These are phyloP conservation scores for Chlorella sp. DNA, from an alignment of 139 green algal species.

Conservation along the genomic window DNA sequence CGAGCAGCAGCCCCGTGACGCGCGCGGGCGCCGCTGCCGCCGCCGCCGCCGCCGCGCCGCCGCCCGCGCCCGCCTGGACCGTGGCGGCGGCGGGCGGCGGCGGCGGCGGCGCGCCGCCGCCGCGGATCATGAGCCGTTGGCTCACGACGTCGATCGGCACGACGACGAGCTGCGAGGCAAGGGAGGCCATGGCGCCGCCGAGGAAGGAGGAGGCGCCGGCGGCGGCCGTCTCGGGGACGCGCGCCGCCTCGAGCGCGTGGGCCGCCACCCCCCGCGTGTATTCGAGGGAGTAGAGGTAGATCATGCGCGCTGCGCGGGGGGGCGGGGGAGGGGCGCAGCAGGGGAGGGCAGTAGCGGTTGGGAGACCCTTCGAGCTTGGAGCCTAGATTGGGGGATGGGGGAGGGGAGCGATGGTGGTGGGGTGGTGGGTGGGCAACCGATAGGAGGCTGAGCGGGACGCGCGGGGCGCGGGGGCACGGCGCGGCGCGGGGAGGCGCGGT, in stretches of 20 bases:
- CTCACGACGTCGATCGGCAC: slow-evolving; percentile 92
- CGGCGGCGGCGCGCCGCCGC: background rate
- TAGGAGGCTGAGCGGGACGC: too few species aligned
- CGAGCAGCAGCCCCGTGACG: slow-evolving; percentile 64
- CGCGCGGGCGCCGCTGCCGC: background rate
- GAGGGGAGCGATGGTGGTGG: too few species aligned
- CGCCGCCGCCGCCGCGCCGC: slow-evolving; percentile 4
- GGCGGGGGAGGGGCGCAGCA: background rate
- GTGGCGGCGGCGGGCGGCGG: too few species aligned
- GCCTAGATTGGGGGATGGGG: too few species aligned
- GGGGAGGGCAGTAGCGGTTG: background rate
- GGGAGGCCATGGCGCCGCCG: slow-evolving; percentile 66
- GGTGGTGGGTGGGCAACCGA: too few species aligned
- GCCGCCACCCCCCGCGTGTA: slow-evolving; percentile 50
- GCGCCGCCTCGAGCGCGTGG: slow-evolving; percentile 26
- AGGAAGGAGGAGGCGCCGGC: slow-evolving; percentile 68
- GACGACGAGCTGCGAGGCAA: slow-evolving; percentile 79
- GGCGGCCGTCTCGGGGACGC: slow-evolving; percentile 48
- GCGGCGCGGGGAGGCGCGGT: too few species aligned
- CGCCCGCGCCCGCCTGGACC: background rate
- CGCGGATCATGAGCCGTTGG: background rate
- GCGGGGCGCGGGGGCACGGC: too few species aligned
- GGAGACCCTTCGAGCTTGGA: too few species aligned
- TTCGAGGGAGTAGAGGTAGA: slow-evolving; percentile 84
- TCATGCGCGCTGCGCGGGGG: slow-evolving; percentile 2